Conservation (phyloP, 805 yeast species). For the Kregervanrija delftensis region DNA sequence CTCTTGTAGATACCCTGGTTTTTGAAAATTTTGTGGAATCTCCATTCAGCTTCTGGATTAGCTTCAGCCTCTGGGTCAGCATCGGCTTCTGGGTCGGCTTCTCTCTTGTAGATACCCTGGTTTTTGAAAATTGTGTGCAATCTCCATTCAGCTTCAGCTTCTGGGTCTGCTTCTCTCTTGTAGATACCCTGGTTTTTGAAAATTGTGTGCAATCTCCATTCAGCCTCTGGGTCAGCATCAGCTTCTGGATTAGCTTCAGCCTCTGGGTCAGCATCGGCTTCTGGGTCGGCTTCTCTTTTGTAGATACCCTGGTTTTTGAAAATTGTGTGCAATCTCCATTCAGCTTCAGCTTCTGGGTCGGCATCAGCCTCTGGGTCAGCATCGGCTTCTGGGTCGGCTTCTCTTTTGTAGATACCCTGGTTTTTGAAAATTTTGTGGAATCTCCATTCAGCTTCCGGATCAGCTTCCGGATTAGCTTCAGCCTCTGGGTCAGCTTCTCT, state of each 20-base stretch:
- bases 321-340: background rate
- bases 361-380: conserved; percentile 3
- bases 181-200: conserved; percentile 7
- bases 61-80: conserved; percentile 5
- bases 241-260: conserved; percentile 7
- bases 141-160: conserved; percentile 2
- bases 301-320: background rate
- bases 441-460: background rate
- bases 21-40: conserved; percentile 1
- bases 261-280: conserved; percentile 14
- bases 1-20: conserved; percentile 7
- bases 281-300: background rate
- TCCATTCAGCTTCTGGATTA: conserved; percentile 3
- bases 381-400: conserved; percentile 4
- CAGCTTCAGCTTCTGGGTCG: background rate
- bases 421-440: background rate
- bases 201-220: conserved; percentile 5
- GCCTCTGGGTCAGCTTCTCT: conserved; percentile 9
- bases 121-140: background rate
- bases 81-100: conserved; percentile 4
- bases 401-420: background rate
- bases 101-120: background rate
- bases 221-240: conserved; percentile 5
- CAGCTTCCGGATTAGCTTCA: conserved; percentile 3
- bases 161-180: conserved; percentile 10